A percentile compares a stretch with the other conserved stretches of the same genome.
phyloP scores from a whole-genome alignment of 306 rosid genomes.

The Erythrophleum fordii region DNA sequence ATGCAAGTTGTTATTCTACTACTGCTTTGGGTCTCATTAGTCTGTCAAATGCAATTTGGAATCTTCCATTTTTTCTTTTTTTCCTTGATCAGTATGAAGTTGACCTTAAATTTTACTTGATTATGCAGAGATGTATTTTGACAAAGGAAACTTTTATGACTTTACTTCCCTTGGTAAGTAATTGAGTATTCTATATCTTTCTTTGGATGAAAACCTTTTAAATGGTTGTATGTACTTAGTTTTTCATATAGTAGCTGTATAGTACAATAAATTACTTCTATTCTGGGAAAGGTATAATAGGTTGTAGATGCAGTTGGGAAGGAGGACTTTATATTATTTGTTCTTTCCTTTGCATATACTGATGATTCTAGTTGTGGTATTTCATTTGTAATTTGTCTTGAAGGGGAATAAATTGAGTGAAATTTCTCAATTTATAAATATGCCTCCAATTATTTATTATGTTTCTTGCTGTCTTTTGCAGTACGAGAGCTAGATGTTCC shows the following conservation, averaged over 20 bases:
- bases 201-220: constrained; percentile 17
- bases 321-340: background rate
- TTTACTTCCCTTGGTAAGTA: constrained; percentile 93
- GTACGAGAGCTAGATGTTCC: constrained; percentile 98
- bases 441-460: background rate
- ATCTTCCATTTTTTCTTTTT: background rate
- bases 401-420: background rate
- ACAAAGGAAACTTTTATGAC: constrained; percentile 95
- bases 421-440: background rate
- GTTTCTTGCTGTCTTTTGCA: constrained; percentile 46
- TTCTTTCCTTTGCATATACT: background rate
- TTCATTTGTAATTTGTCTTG: background rate
- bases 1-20: constrained; percentile 17
- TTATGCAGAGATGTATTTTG: constrained; percentile 94
- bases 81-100: constrained; percentile 1
- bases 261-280: constrained; percentile 4
- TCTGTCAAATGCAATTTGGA: background rate
- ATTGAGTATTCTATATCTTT: constrained; percentile 47
- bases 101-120: constrained; percentile 36
- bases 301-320: background rate
- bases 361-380: background rate
- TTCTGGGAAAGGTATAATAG: constrained; percentile 3
- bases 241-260: constrained; percentile 13
- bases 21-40: constrained; percentile 7
- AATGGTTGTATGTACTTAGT: background rate